Evolutionary conservation across 1,284 basidiomycete species (phyloP).

Genomic region (Quambalaria eucalypti): DNA sequence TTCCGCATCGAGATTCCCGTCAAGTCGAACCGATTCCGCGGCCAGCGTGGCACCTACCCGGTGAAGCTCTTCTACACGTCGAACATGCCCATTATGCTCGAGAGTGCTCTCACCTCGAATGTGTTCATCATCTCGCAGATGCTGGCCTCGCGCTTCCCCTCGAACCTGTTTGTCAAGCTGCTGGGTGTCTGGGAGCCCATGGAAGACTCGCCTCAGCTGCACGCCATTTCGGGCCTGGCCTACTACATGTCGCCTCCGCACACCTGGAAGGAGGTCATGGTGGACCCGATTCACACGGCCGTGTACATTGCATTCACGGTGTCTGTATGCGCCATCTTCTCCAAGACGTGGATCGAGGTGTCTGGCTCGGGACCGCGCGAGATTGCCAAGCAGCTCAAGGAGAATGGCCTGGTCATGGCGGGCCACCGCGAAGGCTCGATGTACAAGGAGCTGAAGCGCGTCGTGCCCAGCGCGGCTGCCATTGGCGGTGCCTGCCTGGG

Average conservation of each 20-base stretch:
- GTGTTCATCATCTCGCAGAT: slow-evolving; percentile 95
- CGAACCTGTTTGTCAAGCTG: slow-evolving; percentile 78
- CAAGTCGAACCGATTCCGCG: slow-evolving; percentile 90
- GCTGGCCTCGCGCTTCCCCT: slow-evolving; percentile 76
- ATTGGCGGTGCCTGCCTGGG: slow-evolving; percentile 94
- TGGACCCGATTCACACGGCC: slow-evolving; percentile 86
- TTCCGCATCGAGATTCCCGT: slow-evolving; percentile 98
- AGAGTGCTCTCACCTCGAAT: slow-evolving; percentile 85
- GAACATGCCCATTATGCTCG: slow-evolving; percentile 99
- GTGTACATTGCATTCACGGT: slow-evolving; percentile 89
- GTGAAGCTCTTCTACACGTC: slow-evolving; percentile 98
- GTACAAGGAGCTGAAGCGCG: slow-evolving; percentile 97
- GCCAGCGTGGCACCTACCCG: slow-evolving; percentile 87
- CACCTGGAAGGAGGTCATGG: slow-evolving; percentile 72
- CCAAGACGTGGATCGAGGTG: slow-evolving; percentile 99
- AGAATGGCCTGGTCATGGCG: slow-evolving; percentile 97
- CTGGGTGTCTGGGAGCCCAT: slow-evolving; percentile 95
- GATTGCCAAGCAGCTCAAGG: slow-evolving; percentile 95
- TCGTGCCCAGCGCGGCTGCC: slow-evolving; percentile 93
- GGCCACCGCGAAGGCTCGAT: slow-evolving; percentile 92
- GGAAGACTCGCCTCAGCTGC: slow-evolving; percentile 84
- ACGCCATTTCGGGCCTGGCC: slow-evolving; percentile 81
- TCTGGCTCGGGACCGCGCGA: slow-evolving; percentile 90
- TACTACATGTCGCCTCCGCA: slow-evolving; percentile 98
- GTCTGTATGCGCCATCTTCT: slow-evolving; percentile 89